A percentile compares a stretch with the other conserved stretches of the same genome.
Evolutionary conservation across 2,329 filamentous ascomycete species (phyloP).

Genomic region (Rhytidhysteron rufulum): DNA sequence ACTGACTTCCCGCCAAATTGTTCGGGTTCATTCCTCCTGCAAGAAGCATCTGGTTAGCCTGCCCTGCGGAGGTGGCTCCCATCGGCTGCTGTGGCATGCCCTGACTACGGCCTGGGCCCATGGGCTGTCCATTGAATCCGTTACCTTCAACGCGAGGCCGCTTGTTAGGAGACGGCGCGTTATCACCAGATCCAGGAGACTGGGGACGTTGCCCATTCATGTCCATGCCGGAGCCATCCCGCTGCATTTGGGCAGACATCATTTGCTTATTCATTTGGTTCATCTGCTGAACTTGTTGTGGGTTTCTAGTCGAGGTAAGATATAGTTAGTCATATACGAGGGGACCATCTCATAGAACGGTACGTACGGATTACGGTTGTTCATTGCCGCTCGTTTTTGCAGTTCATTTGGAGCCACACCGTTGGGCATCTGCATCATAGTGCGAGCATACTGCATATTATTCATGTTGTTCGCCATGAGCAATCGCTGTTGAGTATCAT

Average conservation of each 20-base stretch:
- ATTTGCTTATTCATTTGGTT: conserved; percentile 52
- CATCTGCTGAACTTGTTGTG: conserved; percentile 67
- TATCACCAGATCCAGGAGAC: conserved; percentile 79
- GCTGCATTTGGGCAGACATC: conserved; percentile 74
- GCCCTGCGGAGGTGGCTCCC: conserved; percentile 50
- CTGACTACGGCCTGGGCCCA: conserved; percentile 71
- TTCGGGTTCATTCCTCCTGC: conserved; percentile 72
- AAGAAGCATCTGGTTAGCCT: conserved; percentile 59
- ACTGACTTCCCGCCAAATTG: conserved; percentile 70
- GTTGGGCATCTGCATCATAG: conserved; percentile 65
- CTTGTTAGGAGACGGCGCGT: conserved; percentile 89
- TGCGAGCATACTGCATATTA: conserved; percentile 44
- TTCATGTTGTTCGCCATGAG: conserved; percentile 72
- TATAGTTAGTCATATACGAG: conserved; percentile 16
- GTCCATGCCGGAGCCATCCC: conserved; percentile 83
- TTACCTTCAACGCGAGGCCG: conserved; percentile 75
- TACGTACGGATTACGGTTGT: conserved; percentile 57
- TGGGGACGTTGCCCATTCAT: conserved; percentile 72
- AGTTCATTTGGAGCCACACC: conserved; percentile 61
- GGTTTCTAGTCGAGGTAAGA: conserved; percentile 42
- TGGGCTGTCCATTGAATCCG: conserved; percentile 70
- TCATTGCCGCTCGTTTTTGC: conserved; percentile 72
- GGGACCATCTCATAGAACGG: no score
- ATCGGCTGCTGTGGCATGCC: conserved; percentile 68
- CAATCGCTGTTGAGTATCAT: conserved; percentile 68